Conservation (phyloP, 179 eudicot species). For the Spinacia oleracea region DNA sequence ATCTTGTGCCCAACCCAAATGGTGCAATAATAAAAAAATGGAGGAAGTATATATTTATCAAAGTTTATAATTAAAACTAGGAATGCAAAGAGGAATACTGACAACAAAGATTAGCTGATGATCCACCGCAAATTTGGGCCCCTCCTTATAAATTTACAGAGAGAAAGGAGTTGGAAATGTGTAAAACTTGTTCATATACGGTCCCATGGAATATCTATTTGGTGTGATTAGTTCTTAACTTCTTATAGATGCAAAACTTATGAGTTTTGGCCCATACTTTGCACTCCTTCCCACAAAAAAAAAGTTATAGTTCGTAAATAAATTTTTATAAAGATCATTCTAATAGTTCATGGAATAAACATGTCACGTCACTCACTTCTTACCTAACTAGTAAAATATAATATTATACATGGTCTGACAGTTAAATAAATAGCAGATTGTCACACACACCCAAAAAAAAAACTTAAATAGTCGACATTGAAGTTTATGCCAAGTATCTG, state of each 20-base stretch:
- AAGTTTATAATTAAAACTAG: neutral
- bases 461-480: too few relatives aligned
- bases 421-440: too few relatives aligned
- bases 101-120: constrained; percentile 34
- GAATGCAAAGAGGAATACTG: constrained; percentile 27
- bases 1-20: too few relatives aligned
- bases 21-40: too few relatives aligned
- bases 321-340: too few relatives aligned
- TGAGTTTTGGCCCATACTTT: neutral
- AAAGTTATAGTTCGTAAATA: neutral
- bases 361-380: too few relatives aligned
- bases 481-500: constrained; percentile 23
- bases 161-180: constrained; percentile 12
- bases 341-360: too few relatives aligned
- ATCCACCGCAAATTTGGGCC: constrained; percentile 17
- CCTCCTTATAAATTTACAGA: neutral
- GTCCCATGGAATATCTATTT: constrained; percentile 15
- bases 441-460: too few relatives aligned
- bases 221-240: constrained; percentile 14
- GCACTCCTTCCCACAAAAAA: too few relatives aligned
- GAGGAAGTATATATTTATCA: neutral
- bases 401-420: too few relatives aligned
- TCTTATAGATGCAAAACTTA: neutral
- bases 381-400: too few relatives aligned
- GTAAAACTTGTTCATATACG: constrained; percentile 21